Conservation (phyloP, 768 basidiomycete species). For the Vararia minispora region DNA sequence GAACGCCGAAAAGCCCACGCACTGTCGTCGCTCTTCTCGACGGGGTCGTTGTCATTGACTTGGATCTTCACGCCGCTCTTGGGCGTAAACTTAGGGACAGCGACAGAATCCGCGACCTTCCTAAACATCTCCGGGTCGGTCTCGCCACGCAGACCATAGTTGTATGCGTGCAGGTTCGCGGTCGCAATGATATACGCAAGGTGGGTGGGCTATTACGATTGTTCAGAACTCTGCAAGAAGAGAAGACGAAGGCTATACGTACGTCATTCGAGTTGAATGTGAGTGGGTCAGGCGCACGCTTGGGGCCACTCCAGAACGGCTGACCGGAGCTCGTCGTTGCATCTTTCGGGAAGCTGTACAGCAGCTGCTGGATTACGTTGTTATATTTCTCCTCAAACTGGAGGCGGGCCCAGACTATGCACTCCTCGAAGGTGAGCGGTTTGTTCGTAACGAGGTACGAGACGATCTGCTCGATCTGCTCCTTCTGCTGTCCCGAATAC, state of each 20-base stretch:
- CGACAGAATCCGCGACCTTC: constrained; percentile 72
- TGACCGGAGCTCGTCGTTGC: constrained; percentile 84
- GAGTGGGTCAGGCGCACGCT: constrained; percentile 89
- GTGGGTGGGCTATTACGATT: constrained; percentile 56
- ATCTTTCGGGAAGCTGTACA: constrained; percentile 93
- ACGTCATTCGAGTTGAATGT: constrained; percentile 83
- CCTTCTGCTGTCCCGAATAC: constrained; percentile 84
- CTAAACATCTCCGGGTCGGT: constrained; percentile 70
- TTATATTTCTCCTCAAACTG: constrained; percentile 93
- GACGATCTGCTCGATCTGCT: constrained; percentile 80
- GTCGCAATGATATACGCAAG: constrained; percentile 84
- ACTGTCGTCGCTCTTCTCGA: constrained; percentile 34
- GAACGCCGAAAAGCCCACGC: constrained; percentile 13
- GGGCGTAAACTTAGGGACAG: constrained; percentile 89
- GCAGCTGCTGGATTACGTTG: constrained; percentile 85
- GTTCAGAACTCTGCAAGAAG: constrained; percentile 1
- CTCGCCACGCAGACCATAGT: constrained; percentile 92
- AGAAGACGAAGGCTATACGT: constrained; percentile 21
- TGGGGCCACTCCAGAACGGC: constrained; percentile 99
- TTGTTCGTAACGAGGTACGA: constrained; percentile 87
- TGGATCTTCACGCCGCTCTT: constrained; percentile 89
- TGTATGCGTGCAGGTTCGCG: constrained; percentile 95
- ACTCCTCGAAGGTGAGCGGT: constrained; percentile 93
- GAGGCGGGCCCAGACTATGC: constrained; percentile 91
- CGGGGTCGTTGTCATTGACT: constrained; percentile 86